Evolutionary conservation across 176 grass and related monocot species (phyloP).

Genomic region (Carex pumila): DNA sequence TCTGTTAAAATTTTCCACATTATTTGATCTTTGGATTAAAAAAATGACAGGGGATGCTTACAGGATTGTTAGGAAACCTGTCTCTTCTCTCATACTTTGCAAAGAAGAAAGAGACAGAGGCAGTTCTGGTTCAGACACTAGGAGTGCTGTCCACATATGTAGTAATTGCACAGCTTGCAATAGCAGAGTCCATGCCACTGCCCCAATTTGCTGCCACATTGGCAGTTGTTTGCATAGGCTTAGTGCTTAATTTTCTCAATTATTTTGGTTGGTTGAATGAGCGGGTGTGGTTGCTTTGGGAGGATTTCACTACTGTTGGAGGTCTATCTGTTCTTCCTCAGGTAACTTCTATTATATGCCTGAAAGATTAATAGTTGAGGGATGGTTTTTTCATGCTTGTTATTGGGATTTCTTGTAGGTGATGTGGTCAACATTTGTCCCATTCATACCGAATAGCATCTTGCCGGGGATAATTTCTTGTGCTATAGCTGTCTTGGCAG

Average conservation of each 20-base stretch:
- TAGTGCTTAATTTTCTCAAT: constrained; percentile 80
- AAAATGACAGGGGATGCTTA: constrained; percentile 76
- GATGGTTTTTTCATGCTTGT: constrained; percentile 8
- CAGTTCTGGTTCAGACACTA: constrained; percentile 68
- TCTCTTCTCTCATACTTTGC: constrained; percentile 89
- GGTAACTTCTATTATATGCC: constrained; percentile 25
- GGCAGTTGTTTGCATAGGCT: constrained; percentile 44
- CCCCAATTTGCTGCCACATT: constrained; percentile 64
- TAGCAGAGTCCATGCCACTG: constrained; percentile 72
- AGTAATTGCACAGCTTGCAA: constrained; percentile 76
- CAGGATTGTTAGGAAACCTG: constrained; percentile 85
- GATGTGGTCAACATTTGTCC: constrained; percentile 98
- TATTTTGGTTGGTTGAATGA: constrained; percentile 61
- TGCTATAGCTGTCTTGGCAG: constrained; percentile 48
- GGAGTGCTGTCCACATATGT: constrained; percentile 76
- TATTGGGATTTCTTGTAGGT: constrained; percentile 36
- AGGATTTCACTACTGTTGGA: constrained; percentile 81
- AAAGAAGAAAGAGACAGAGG: constrained; percentile 92
- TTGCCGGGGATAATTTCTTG: constrained; percentile 66
- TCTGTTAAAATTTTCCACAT: neutral
- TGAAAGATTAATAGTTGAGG: neutral
- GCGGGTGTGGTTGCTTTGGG: constrained; percentile 64
- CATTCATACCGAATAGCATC: constrained; percentile 77
- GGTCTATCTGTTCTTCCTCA: constrained; percentile 85
- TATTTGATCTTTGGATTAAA: neutral